phyloP scores from a whole-genome alignment of 805 yeast species.

The Komagataella pastoris region DNA sequence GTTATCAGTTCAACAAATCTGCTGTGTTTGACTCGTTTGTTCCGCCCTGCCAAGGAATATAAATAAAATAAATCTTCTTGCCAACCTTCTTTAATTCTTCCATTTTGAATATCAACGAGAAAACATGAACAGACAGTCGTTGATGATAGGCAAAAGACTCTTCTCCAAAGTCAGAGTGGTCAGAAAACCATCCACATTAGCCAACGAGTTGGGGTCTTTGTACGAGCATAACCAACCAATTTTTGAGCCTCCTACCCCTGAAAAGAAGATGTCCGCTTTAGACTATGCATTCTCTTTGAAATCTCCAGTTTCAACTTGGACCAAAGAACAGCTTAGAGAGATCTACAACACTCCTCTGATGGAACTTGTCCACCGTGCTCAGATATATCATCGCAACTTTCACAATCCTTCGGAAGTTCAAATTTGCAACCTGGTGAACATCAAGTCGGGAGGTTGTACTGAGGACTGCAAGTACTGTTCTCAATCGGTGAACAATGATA shows the following conservation, averaged over 20 bases:
- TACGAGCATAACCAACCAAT: background rate
- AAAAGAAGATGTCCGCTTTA: slow-evolving; percentile 2
- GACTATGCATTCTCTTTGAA: slow-evolving; percentile 16
- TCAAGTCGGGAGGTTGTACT: slow-evolving; percentile 72
- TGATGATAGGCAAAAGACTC: background rate
- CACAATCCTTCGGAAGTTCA: slow-evolving; percentile 64
- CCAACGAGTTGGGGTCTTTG: background rate
- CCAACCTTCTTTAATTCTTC: background rate
- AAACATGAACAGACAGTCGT: background rate
- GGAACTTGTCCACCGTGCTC: slow-evolving; percentile 47
- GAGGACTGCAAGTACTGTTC: slow-evolving; percentile 79
- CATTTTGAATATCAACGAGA: background rate
- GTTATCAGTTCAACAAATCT: background rate
- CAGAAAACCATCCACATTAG: background rate
- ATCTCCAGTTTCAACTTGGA: slow-evolving; percentile 33
- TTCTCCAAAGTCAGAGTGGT: background rate
- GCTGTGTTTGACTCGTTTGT: background rate
- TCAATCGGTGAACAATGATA: slow-evolving; percentile 54
- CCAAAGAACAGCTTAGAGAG: slow-evolving; percentile 40
- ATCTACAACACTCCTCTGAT: slow-evolving; percentile 56
- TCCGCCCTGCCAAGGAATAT: background rate
- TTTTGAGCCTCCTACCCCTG: background rate
- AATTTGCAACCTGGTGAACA: slow-evolving; percentile 60
- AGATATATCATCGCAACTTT: slow-evolving; percentile 48
- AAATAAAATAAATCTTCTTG: background rate